Conservation (phyloP, 805 yeast genomes). For the Saccharomycopsis fermentans region DNA sequence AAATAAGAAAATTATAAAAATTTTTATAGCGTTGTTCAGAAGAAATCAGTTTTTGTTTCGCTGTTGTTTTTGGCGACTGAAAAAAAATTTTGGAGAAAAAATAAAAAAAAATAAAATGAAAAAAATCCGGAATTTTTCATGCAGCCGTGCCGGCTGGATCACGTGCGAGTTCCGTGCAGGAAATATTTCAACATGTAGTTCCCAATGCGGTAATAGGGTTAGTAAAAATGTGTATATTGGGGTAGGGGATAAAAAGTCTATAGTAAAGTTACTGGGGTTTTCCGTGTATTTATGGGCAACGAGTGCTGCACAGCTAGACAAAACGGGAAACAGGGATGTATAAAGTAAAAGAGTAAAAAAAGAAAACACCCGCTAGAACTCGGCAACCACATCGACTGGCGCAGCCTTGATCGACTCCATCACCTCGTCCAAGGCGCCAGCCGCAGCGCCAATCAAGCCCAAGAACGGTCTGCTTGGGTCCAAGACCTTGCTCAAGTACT, state of each 20-base stretch:
- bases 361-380: slow-evolving; percentile 20
- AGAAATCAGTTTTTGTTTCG: background rate
- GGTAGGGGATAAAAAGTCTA: background rate
- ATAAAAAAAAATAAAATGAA: too few relatives aligned
- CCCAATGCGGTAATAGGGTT: background rate
- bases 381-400: slow-evolving; percentile 19
- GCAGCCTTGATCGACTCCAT: slow-evolving; percentile 29
- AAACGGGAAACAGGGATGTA: background rate
- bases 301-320: too few relatives aligned
- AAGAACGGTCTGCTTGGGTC: slow-evolving; percentile 95
- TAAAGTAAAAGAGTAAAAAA: background rate
- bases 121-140: too few relatives aligned
- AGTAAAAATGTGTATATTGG: background rate
- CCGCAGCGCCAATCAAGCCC: slow-evolving; percentile 90
- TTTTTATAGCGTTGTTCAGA: background rate
- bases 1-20: too few relatives aligned
- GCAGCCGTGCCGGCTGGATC: too few relatives aligned
- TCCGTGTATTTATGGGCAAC: background rate
- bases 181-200: background rate
- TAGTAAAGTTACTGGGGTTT: background rate
- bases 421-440: slow-evolving; percentile 69
- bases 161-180: background rate
- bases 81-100: background rate
- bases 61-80: background rate
- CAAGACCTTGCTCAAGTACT: slow-evolving; percentile 89